Base-by-base conservation (phyloP, 306 rosid genomes). In the Hippophae gyantsensis region DNA sequence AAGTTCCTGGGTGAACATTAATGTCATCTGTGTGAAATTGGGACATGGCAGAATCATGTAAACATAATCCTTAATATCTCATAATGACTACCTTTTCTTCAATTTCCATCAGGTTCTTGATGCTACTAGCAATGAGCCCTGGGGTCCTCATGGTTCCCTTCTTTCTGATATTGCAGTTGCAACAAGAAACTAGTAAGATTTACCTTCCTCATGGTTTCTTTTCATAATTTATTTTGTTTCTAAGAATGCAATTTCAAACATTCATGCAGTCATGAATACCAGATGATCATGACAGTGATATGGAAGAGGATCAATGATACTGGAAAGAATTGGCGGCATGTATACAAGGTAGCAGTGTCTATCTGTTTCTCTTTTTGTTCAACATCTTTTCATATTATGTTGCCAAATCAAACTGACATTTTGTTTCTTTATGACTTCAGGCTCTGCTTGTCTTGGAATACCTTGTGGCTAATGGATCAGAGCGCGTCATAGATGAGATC, bases 91-190 rank as follows among this genome's bases (percentile, higher is more conserved):
- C 38, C 38, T 32, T 32, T 32, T 32, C 38, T 32, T 32, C 38
- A 32, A 32, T 55, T 49, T 64, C 51, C 18, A 69, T 45, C 74
- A 93, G 99, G 86, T 93, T 84, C 93, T 93, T 64, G 99, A 93
- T 86, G 70, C 99, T 72, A 93, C 99, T 56, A 93, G 97, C 87
- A 93, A 93, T 74, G 99, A 93, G 73, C 89, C 97, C 42, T 93
- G 99, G 99, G 99, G 99, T 70, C 99, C 99, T 68, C 99, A 93
- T 78, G 99, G 99, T 76, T 61, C 95, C 32, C 87, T 93, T 77
- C 99, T 93, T 72, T 90, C 97, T 13, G 97, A 93, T 73, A 86
- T 93, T 73, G 90, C 99, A 64, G 79, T 73, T 73, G 94, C 97
- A 50, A 82, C 95, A 59, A 80, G 94, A 79, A 93, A 93, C 66